These are phyloP conservation scores for Inonotus obliquus DNA, from an alignment of 1,284 basidiomycete genomes.

Conservation along the genomic window DNA sequence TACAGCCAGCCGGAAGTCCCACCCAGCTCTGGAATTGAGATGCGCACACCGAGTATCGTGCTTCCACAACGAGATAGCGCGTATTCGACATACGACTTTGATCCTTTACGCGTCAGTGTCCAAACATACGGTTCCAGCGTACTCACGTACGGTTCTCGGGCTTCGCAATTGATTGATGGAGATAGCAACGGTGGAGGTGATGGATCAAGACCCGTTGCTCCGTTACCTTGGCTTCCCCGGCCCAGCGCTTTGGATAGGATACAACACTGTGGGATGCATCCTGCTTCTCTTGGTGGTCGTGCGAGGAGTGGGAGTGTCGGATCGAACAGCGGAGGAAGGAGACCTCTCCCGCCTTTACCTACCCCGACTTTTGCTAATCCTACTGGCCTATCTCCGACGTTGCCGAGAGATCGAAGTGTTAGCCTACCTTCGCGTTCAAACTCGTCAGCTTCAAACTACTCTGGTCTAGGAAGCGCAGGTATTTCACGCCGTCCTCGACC, in stretches of 20 bases:
- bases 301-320: not conserved
- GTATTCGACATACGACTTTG: conserved; percentile 2
- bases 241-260: conserved; percentile 9
- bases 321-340: not conserved
- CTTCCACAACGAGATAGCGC: not conserved
- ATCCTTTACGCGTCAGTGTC: conserved; percentile 6
- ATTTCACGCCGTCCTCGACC: conserved; percentile 1
- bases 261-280: not conserved
- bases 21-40: not conserved
- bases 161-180: not conserved
- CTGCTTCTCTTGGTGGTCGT: not conserved
- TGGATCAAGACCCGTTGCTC: conserved; percentile 2
- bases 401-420: not conserved
- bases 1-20: not conserved
- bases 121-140: conserved; percentile 15
- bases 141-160: conserved; percentile 16
- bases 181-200: not conserved
- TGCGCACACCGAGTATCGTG: not conserved
- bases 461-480: not conserved
- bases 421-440: not conserved
- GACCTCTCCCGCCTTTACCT: not conserved
- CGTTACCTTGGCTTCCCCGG: conserved; percentile 14
- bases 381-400: not conserved
- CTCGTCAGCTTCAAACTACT: not conserved
- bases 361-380: not conserved